Evolutionary conservation across 306 rosid genomes (phyloP), one percentile per base, ranked within the genome.

Genomic region (Fragaria ananassa): DNA sequence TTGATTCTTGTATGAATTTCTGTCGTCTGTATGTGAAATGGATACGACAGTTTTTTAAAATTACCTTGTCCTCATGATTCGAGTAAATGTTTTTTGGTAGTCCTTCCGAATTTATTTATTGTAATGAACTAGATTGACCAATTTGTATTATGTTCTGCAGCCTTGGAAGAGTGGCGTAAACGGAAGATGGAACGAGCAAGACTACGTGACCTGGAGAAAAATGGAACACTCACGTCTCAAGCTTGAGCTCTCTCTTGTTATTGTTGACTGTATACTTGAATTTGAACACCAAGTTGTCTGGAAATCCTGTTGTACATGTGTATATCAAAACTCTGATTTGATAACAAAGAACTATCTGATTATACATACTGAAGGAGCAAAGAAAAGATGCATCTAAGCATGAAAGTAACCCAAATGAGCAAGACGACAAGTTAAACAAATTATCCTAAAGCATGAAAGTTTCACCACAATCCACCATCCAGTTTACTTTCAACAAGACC

Each of bases 81-180:
- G 23, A 31, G 39, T 10, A 68, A 68, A 47, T 13, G 39, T 63
- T 27, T 41, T 41, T 10, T 41, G 44, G 44, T 41, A 41, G 44
- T 41, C 44, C 10, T 41, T 41, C 2, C 10, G 8, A 41, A 41
- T 41, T 41, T 41, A 6, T 41, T 41, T 41, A 41, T 41, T 41
- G 44, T 7, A 6, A 41, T 41, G 44, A 8, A 41, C 44, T 41
- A 7, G 51, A 12, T 79, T 44, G 45, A 53, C 6, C 42, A 19
- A 70, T 74, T 53, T 85, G 78, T 23, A 76, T 76, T 53, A 49
- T 82, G 68, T 74, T 79, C 80, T 18, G 58, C 91, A 95, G 99
- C 99, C 83, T 77, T 95, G 80, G 99, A 91, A 83, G 99, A 95
- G 82, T 95, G 99, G 99, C 90, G 99, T 56, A 92, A 89, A 81